Percentiles rank a stretch among this genome's conserved stretches.
These are phyloP conservation scores for Zopfia rhizophila DNA, from an alignment of 2,329 filamentous ascomycete species.

Conservation along the genomic window DNA sequence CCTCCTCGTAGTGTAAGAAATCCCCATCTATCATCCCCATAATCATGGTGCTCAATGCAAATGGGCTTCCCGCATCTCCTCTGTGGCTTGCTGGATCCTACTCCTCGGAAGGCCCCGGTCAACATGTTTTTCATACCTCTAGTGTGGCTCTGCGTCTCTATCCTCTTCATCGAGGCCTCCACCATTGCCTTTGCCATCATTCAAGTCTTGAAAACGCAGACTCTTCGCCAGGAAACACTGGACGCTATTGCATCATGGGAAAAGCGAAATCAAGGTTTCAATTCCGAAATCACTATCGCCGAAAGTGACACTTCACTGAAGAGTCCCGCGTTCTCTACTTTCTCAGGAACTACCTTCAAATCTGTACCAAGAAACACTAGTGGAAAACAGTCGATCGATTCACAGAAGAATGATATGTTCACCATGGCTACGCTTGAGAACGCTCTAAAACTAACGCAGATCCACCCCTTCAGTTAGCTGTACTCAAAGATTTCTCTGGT, in stretches of 20 bases:
- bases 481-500: constrained; percentile 47
- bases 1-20: constrained; percentile 42
- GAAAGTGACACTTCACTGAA: constrained; percentile 22
- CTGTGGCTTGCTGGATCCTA: constrained; percentile 48
- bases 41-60: constrained; percentile 3
- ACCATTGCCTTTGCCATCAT: constrained; percentile 43
- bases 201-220: constrained; percentile 40
- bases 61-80: constrained; percentile 44
- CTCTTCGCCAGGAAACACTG: constrained; percentile 42
- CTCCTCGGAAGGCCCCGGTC: constrained; percentile 36
- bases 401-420: constrained; percentile 41
- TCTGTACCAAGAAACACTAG: constrained; percentile 15
- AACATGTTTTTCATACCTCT: constrained; percentile 40
- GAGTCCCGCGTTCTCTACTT: constrained; percentile 24
- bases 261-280: constrained; percentile 32
- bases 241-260: constrained; percentile 47
- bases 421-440: constrained; percentile 48
- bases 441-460: constrained; percentile 41
- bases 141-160: constrained; percentile 44
- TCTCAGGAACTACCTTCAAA: constrained; percentile 29
- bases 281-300: constrained; percentile 13
- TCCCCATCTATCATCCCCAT: not conserved
- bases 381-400: constrained; percentile 34
- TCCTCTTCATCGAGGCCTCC: constrained; percentile 44
- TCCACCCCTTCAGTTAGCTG: constrained; percentile 45